Conservation (phyloP, 1,284 basidiomycete genomes). For the Meira miltonrushii region DNA sequence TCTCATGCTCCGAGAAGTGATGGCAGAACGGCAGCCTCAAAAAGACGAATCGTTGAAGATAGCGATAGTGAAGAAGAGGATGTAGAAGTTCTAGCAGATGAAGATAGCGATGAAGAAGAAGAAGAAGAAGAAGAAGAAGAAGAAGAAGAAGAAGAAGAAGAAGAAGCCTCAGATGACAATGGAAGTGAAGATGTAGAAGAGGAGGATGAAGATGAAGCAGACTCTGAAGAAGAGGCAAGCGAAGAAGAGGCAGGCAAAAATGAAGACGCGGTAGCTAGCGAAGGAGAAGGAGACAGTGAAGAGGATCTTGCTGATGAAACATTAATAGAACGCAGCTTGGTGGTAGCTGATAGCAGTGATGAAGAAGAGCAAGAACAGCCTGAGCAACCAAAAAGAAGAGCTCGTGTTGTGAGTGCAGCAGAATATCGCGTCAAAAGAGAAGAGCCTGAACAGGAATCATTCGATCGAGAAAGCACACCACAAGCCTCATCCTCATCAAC, state of each 20-base stretch:
- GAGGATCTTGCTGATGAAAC: background rate
- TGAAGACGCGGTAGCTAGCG: constrained; percentile 1
- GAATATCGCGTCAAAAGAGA: background rate
- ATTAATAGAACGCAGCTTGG: background rate
- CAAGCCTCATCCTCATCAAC: background rate
- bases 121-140: constrained; percentile 17
- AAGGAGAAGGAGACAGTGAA: background rate
- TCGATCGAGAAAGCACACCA: background rate
- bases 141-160: constrained; percentile 5
- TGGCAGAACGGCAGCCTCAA: background rate
- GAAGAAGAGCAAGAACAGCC: background rate
- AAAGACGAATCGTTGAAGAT: background rate
- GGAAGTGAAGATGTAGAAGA: constrained; percentile 13
- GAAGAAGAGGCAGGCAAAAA: constrained; percentile 6
- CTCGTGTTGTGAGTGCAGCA: background rate
- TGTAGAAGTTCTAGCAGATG: constrained; percentile 11
- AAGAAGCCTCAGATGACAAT: constrained; percentile 10
- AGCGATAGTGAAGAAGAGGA: constrained; percentile 4
- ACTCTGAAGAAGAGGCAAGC: constrained; percentile 7
- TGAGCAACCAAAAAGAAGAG: no score
- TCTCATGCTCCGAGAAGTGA: no score
- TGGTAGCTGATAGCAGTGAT: background rate
- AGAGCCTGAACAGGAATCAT: background rate
- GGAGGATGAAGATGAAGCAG: constrained; percentile 11
- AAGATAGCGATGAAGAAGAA: constrained; percentile 11